Percentiles rank a stretch among this genome's conserved stretches.
These are phyloP conservation scores for Nymphaea thermarum DNA, from an alignment of 164 flowering plant genomes.

Conservation along the genomic window DNA sequence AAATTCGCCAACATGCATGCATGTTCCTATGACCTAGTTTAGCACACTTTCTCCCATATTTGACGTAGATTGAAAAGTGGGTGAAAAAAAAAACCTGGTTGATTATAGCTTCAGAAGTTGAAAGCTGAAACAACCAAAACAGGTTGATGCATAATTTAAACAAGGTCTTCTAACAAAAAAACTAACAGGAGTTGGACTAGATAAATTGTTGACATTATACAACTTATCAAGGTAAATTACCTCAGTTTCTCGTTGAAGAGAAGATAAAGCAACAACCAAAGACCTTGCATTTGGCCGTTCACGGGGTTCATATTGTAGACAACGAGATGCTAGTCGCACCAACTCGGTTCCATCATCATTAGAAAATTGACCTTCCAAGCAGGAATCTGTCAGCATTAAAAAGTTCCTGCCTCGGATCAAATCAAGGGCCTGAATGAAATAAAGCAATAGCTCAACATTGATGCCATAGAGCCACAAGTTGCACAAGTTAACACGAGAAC, in stretches of 20 bases:
- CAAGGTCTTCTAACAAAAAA: too few species aligned
- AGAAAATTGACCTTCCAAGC: slow-evolving; percentile 16
- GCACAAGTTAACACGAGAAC: not conserved
- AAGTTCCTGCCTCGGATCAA: slow-evolving; percentile 14
- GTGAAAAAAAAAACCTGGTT: too few species aligned
- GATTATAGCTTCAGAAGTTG: too few species aligned
- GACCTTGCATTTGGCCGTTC: slow-evolving; percentile 16
- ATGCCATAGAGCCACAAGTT: not conserved
- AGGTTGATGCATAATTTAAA: too few species aligned
- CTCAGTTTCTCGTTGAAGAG: slow-evolving; percentile 13
- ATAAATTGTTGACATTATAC: too few species aligned
- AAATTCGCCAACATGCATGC: too few species aligned
- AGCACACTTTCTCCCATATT: too few species aligned
- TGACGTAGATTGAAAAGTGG: too few species aligned
- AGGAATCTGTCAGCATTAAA: slow-evolving; percentile 13
- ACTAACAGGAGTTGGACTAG: too few species aligned
- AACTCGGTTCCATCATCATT: slow-evolving; percentile 16
- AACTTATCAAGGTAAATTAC: slow-evolving; percentile 2
- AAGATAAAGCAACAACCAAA: slow-evolving; percentile 9
- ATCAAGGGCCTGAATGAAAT: slow-evolving; percentile 12
- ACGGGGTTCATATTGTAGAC: slow-evolving; percentile 17
- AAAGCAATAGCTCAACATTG: not conserved
- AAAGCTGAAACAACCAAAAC: too few species aligned
- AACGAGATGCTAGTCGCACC: slow-evolving; percentile 17
- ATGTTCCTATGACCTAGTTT: too few species aligned